Evolutionary conservation across 2,329 filamentous ascomycete species (phyloP), one percentile per base, ranked within the genome.

Genomic region (Beauveria australis): DNA sequence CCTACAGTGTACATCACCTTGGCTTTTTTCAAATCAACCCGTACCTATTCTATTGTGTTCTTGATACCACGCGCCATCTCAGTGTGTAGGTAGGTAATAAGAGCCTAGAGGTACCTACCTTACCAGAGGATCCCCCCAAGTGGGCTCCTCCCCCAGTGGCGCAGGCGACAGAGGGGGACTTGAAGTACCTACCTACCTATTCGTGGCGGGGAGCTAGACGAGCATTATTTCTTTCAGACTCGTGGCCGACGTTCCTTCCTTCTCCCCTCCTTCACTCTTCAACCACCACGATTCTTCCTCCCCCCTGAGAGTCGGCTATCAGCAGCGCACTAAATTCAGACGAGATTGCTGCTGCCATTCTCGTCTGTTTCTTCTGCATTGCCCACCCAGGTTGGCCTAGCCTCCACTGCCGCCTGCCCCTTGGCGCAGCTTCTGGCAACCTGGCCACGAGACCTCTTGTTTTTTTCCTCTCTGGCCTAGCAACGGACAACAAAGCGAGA

Each of bases 391-490:
- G 16, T 26, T 19, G 26, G 7, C 10, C 46, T 22, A 37, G 22
- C 22, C n/a, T 18, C 6, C 30, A 22, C 19, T 12, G 44, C 22
- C 19, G 26, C n/a, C 14, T 26, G n/a, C 16, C 54, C 40, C 22
- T n/a, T 24, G 53, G 54, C 26, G 43, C 53, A 24, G 41, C 33
- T 16, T 26, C 53, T 3, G 22, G 44, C 44, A 57, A 49, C 47
- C 46, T 59, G 57, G 48, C 57, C 57, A 59, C 57, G 57, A 59
- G 57, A 59, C 57, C 57, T 53, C 33, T 53, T 59, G 8, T 46
- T 59, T 47, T 59, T 28, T 28, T 18, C 14, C 9, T 41, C n/a
- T 43, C 22, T 40, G 33, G 4, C 56, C 37, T 14, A 44, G 47
- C 47, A 59, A 44, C 56, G 22, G n/a, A 48, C 10, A n/a, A 28